Evolutionary conservation across 176 grass and related monocot genomes (phyloP).

Genomic region (Echinochloa phyllopogon): DNA sequence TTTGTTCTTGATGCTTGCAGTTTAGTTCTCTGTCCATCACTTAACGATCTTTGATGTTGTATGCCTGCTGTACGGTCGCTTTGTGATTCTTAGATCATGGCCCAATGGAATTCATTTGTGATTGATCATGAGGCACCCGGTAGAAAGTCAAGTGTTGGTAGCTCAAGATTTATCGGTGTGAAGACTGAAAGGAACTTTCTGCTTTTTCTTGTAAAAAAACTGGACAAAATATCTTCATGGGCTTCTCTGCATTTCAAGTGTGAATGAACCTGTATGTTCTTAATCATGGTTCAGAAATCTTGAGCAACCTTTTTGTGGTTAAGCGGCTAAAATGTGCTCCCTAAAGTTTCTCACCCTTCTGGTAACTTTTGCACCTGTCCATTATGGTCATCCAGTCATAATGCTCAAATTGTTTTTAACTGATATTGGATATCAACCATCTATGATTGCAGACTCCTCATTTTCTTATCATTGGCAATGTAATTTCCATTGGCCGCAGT

Average conservation of each 20-base stretch:
- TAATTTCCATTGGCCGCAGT: slow-evolving; percentile 50
- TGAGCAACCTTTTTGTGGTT: neutral
- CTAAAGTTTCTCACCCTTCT: neutral
- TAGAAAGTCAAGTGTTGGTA: slow-evolving; percentile 2
- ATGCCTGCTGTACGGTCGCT: neutral
- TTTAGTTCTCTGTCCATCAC: slow-evolving; percentile 6
- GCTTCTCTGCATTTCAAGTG: neutral
- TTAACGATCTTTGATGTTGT: neutral
- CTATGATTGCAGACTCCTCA: slow-evolving; percentile 59
- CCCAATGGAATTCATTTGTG: neutral
- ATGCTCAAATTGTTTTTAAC: neutral
- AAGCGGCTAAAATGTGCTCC: neutral
- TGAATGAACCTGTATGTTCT: neutral
- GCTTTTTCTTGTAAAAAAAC: neutral
- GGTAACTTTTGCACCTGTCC: slow-evolving; percentile 24
- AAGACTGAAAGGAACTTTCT: slow-evolving; percentile 1
- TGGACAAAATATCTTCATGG: neutral
- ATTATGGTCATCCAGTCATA: neutral
- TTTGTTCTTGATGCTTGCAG: neutral
- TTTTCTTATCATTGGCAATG: slow-evolving; percentile 25
- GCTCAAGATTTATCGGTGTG: neutral
- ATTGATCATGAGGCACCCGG: neutral
- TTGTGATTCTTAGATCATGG: neutral
- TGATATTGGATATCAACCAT: slow-evolving; percentile 26
- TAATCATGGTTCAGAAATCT: neutral